Conservation (phyloP, 2,329 filamentous ascomycete genomes). For the Botryotinia globosa region DNA sequence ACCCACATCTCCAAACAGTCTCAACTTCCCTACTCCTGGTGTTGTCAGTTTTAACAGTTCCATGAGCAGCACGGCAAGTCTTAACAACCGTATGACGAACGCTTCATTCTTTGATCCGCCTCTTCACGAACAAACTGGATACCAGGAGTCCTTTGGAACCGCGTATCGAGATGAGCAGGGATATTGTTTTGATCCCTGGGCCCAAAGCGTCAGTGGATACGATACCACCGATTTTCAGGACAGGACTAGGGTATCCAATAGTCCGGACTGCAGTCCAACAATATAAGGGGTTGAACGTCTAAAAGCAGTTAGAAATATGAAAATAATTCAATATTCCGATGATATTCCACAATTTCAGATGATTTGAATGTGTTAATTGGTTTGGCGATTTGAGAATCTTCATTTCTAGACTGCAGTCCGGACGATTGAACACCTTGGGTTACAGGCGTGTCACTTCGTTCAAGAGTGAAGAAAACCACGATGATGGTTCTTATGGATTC, state of each 20-base stretch:
- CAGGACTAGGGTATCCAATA: no score
- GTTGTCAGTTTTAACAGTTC: not conserved
- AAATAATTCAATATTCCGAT: no score
- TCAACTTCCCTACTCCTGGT: not conserved
- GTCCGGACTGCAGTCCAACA: no score
- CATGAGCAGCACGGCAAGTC: not conserved
- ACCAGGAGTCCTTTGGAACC: not conserved
- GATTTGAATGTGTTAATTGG: no score
- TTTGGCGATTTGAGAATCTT: no score
- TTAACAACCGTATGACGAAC: not conserved
- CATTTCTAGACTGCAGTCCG: no score
- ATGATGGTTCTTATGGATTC: not conserved
- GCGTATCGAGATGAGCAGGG: not conserved
- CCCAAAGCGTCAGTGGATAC: not conserved
- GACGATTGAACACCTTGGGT: no score
- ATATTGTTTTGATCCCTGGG: conserved; percentile 2
- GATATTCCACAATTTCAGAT: no score
- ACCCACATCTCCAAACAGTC: not conserved
- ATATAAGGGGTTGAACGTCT: no score
- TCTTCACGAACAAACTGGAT: not conserved
- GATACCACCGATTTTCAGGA: not conserved
- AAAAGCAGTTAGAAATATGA: no score
- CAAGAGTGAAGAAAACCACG: not conserved
- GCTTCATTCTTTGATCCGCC: not conserved
- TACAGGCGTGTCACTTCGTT: not conserved